Base-by-base conservation (phyloP, 306 rosid species). In the Vigna unguiculata region DNA sequence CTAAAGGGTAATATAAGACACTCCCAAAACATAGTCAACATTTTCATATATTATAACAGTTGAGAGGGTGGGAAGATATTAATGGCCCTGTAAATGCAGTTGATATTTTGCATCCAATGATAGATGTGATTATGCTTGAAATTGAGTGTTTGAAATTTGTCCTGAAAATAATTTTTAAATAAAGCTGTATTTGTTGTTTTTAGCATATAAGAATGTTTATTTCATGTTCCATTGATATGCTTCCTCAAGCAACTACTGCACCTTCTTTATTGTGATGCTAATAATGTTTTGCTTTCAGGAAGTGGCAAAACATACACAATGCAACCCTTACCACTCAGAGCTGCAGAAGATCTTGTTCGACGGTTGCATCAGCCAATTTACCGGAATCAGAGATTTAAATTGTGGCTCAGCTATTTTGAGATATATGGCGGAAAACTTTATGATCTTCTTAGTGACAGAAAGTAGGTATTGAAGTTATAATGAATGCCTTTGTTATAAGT, bases 391-490 rank as follows among this genome's bases (percentile, higher is more conserved):
- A 88, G 83, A 87, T 96, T 87, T 81, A 96, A 96, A 85, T 83
- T 96, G 90, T 96, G 99, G 99, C 99, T 96, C 76, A 96, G 99
- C 91, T 96, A 84, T 87, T 96, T 96, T 74, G 99, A 96, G 90
- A 96, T 96, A 83, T 96, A 96, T 69, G 99, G 99, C 22, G 98
- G 99, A 83, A 96, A 96, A 80, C 90, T 96, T 43, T 96, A 65
- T 86, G 99, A 96, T 86, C 98, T 96, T 87, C 99, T 96, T 67
- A 84, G 91, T 55, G 99, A 96, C 30, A 86, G 99, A 86, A 96
- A 86, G 99, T 93, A 57, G 88, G 92, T 92, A 63, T 74, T n/a
- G n/a, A n/a, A n/a, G n/a, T n/a, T n/a, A n/a, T n/a, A n/a, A n/a
- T n/a, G n/a, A n/a, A n/a, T 62, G 52, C 63, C 61, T 65, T 52